Conservation (phyloP, 2,329 filamentous ascomycete genomes). For the Penicillium sp. region DNA sequence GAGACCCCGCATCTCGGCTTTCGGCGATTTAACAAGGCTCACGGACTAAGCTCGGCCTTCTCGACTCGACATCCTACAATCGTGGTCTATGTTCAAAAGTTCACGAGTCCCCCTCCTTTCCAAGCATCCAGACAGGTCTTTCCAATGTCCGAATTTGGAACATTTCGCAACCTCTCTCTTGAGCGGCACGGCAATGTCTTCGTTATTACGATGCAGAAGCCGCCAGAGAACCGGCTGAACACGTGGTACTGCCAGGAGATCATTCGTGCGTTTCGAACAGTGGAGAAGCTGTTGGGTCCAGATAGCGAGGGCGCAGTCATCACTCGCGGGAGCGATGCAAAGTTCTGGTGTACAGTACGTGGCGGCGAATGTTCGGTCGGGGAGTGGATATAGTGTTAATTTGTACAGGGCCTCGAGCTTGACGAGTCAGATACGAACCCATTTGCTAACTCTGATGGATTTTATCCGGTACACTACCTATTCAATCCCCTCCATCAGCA, state of each 20-base stretch:
- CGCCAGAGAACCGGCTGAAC: conserved; percentile 60
- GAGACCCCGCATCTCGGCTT: not conserved
- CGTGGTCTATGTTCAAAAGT: not conserved
- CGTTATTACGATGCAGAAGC: conserved; percentile 60
- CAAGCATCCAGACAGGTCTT: not conserved
- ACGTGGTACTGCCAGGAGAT: conserved; percentile 58
- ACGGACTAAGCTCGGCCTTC: not conserved
- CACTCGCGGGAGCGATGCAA: conserved; percentile 55
- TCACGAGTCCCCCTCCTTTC: not conserved
- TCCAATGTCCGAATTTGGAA: conserved; percentile 32
- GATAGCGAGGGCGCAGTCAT: conserved; percentile 59
- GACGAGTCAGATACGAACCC: conserved; percentile 55
- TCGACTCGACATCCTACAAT: not conserved
- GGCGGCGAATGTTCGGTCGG: not conserved
- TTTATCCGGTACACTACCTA: conserved; percentile 57
- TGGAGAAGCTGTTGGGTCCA: conserved; percentile 53
- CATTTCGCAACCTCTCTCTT: conserved; percentile 50
- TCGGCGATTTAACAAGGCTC: not conserved
- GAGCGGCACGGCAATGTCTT: conserved; percentile 54
- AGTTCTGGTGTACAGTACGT: conserved; percentile 53
- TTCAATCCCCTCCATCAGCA: conserved; percentile 4
- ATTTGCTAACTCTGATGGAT: conserved; percentile 62
- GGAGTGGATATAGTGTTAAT: not conserved
- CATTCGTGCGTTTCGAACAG: conserved; percentile 54
- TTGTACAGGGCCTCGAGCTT: conserved; percentile 48